A percentile compares a stretch with the other conserved stretches of the same genome.
phyloP scores from a whole-genome alignment of 805 yeast species.

The Metschnikowia amazonensis region DNA sequence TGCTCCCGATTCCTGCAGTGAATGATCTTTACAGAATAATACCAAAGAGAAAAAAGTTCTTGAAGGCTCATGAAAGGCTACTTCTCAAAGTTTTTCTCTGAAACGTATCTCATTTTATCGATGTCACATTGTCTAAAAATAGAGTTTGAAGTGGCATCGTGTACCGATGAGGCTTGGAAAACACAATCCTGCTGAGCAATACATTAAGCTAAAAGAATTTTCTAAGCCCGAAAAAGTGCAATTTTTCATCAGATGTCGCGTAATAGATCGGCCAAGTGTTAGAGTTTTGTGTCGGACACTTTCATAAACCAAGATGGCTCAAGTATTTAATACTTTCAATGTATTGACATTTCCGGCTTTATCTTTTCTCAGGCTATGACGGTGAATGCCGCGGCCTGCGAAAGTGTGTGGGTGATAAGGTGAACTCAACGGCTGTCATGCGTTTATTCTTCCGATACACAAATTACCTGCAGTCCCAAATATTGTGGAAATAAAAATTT shows the following conservation, averaged over 20 bases:
- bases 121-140: neutral
- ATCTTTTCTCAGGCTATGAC: neutral
- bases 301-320: no score
- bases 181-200: neutral
- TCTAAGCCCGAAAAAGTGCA: neutral
- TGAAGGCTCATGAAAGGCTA: neutral
- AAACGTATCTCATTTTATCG: neutral
- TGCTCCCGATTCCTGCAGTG: neutral
- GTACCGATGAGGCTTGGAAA: neutral
- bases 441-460: no score
- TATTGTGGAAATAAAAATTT: no score
- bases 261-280: no score
- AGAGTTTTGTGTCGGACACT: no score
- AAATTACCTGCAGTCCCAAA: no score
- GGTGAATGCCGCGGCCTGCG: constrained; percentile 1
- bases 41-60: neutral
- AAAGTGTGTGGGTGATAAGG: neutral
- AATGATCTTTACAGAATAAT: neutral
- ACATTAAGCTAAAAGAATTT: neutral
- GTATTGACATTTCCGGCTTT: neutral
- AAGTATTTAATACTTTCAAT: no score
- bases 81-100: neutral
- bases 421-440: no score
- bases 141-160: neutral
- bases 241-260: neutral